Evolutionary conservation across 805 yeast genomes (phyloP).

Genomic region (Saturnispora halmiae): DNA sequence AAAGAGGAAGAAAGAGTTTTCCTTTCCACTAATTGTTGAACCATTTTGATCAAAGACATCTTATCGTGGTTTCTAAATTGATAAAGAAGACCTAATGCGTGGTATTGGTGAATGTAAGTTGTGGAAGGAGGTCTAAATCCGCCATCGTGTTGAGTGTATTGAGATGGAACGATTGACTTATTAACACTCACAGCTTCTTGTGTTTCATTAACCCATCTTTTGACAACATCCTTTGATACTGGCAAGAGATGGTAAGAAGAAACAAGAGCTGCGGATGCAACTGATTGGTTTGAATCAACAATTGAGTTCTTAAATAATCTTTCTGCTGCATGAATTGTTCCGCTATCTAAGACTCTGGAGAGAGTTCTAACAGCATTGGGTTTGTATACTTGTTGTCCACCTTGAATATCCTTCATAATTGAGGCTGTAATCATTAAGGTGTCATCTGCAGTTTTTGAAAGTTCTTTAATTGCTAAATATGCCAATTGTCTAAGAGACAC

Average conservation of each 20-base stretch:
- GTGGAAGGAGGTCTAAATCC: constrained; percentile 51
- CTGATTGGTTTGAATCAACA: constrained; percentile 80
- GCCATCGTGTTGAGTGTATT: constrained; percentile 46
- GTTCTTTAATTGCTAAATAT: constrained; percentile 87
- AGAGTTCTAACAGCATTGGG: constrained; percentile 94
- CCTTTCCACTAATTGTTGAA: constrained; percentile 61
- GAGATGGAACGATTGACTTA: constrained; percentile 43
- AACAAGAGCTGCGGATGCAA: constrained; percentile 89
- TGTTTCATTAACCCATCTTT: constrained; percentile 89
- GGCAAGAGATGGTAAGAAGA: constrained; percentile 87
- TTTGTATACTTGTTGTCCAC: constrained; percentile 73
- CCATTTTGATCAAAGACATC: constrained; percentile 87
- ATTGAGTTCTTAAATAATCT: constrained; percentile 86
- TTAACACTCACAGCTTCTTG: constrained; percentile 75
- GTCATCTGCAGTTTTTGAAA: constrained; percentile 76
- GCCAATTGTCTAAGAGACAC: constrained; percentile 85
- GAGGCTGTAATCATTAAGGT: constrained; percentile 96
- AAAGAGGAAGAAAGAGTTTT: constrained; percentile 64
- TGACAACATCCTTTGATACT: constrained; percentile 82
- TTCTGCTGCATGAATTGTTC: constrained; percentile 89
- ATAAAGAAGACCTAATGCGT: constrained; percentile 86
- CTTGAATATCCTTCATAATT: constrained; percentile 95
- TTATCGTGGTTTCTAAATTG: constrained; percentile 83
- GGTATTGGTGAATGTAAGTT: constrained; percentile 84
- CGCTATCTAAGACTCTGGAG: constrained; percentile 78